Conservation (phyloP, 805 yeast genomes). For the Sugiyamaella boreocaroliniensis region DNA sequence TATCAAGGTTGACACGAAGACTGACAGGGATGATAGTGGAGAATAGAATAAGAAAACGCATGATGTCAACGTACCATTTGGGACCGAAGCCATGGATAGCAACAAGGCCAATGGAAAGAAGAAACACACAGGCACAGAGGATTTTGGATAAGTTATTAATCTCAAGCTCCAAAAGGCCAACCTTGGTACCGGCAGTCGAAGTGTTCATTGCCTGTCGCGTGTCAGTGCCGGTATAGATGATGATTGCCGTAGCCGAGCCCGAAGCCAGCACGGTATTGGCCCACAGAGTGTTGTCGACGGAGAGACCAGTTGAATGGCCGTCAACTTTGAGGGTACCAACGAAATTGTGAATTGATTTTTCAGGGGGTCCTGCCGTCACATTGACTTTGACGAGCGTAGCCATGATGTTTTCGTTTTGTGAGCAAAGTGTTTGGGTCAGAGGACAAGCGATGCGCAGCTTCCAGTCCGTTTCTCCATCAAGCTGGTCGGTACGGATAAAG, state of each 20-base stretch:
- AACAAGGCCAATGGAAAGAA: slow-evolving; percentile 70
- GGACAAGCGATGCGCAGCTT: slow-evolving; percentile 75
- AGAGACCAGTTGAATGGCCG: slow-evolving; percentile 46
- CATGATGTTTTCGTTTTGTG: background rate
- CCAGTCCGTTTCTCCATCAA: slow-evolving; percentile 99
- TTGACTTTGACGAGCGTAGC: slow-evolving; percentile 41
- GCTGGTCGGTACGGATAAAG: slow-evolving; percentile 92
- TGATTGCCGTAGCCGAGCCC: slow-evolving; percentile 82
- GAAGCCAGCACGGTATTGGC: slow-evolving; percentile 96
- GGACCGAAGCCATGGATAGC: slow-evolving; percentile 62
- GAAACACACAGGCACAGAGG: slow-evolving; percentile 77
- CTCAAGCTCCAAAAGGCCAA: slow-evolving; percentile 84
- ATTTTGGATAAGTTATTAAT: slow-evolving; percentile 84
- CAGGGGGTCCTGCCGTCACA: slow-evolving; percentile 73
- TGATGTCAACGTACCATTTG: slow-evolving; percentile 84
- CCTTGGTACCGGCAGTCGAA: slow-evolving; percentile 75
- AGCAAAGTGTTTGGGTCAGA: slow-evolving; percentile 49
- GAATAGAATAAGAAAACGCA: slow-evolving; percentile 85
- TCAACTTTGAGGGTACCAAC: slow-evolving; percentile 63
- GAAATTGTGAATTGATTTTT: slow-evolving; percentile 75
- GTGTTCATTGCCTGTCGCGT: slow-evolving; percentile 96
- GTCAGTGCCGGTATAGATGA: slow-evolving; percentile 84
- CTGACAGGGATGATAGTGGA: slow-evolving; percentile 96
- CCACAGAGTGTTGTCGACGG: slow-evolving; percentile 93
- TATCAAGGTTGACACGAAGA: slow-evolving; percentile 84